Conservation (phyloP, 768 basidiomycete species). For the Russula earlei region DNA sequence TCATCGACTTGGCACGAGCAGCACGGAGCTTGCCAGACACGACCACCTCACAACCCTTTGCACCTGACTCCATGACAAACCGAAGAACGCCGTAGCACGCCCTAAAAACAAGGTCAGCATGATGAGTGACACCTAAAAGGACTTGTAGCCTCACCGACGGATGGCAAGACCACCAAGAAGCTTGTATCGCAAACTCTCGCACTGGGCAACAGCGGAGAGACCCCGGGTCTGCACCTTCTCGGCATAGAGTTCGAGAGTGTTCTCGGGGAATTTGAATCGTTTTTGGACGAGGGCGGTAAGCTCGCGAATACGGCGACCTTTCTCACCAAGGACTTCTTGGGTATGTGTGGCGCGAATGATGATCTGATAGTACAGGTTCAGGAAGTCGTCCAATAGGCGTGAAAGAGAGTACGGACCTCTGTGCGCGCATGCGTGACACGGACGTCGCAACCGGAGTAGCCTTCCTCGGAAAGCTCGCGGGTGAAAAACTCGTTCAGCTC, state of each 20-base stretch:
- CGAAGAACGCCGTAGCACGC: constrained; percentile 99
- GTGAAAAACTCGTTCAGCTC: constrained; percentile 99
- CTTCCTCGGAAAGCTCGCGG: constrained; percentile 96
- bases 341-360: constrained; percentile 99
- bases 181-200: constrained; percentile 97
- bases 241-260: constrained; percentile 96
- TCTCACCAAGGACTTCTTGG: constrained; percentile 97
- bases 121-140: not conserved
- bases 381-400: not conserved
- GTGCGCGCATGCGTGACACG: constrained; percentile 98
- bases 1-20: constrained; percentile 99
- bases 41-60: constrained; percentile 99
- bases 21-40: constrained; percentile 99
- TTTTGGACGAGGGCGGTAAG: constrained; percentile 97
- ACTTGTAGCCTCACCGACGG: constrained; percentile 60
- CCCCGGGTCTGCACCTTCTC: constrained; percentile 99
- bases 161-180: constrained; percentile 98
- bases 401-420: constrained; percentile 44
- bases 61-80: constrained; percentile 99
- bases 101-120: constrained; percentile 31
- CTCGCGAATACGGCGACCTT: constrained; percentile 98
- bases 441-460: constrained; percentile 99
- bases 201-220: constrained; percentile 96
- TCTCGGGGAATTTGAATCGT: constrained; percentile 99
- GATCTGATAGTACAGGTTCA: constrained; percentile 44